A percentile compares a stretch with the other conserved stretches of the same genome.
phyloP scores from a whole-genome alignment of 2,329 filamentous ascomycete species.

The Cyanodermella asteris region DNA sequence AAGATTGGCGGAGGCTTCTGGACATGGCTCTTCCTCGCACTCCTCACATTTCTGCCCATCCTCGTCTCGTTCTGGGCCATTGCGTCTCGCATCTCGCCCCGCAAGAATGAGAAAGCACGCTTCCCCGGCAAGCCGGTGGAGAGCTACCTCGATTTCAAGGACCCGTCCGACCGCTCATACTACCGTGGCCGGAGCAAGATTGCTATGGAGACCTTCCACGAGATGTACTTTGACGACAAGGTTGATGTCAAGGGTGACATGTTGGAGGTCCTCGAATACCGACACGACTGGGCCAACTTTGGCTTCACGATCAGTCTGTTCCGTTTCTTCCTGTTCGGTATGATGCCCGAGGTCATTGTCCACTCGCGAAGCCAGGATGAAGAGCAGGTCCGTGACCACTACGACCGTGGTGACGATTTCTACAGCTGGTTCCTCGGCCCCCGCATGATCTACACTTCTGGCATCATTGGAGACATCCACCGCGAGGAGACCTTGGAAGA shows the following conservation, averaged over 20 bases:
- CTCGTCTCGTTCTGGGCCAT: slow-evolving; percentile 10
- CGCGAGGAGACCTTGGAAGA: slow-evolving; percentile 81
- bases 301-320: slow-evolving; percentile 68
- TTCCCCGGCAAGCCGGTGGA: slow-evolving; percentile 10
- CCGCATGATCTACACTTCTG: slow-evolving; percentile 97
- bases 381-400: slow-evolving; percentile 93
- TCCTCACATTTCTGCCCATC: slow-evolving; percentile 30
- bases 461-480: slow-evolving; percentile 72
- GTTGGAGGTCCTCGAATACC: slow-evolving; percentile 74
- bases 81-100: slow-evolving; percentile 9
- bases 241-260: slow-evolving; percentile 90
- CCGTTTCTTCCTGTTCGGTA: slow-evolving; percentile 69
- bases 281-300: slow-evolving; percentile 95
- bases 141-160: slow-evolving; percentile 44
- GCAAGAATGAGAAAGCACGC: slow-evolving; percentile 12
- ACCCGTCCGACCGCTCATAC: slow-evolving; percentile 34
- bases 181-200: slow-evolving; percentile 64
- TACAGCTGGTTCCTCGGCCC: slow-evolving; percentile 97
- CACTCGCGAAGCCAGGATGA: slow-evolving; percentile 88
- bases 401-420: slow-evolving; percentile 94
- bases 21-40: slow-evolving; percentile 67
- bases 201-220: slow-evolving; percentile 81
- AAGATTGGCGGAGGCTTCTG: slow-evolving; percentile 68
- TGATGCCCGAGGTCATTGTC: slow-evolving; percentile 78
- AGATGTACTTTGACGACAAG: slow-evolving; percentile 92